Base-by-base conservation (phyloP, 208 protist genomes). In the Naegleria lovaniensis region DNA sequence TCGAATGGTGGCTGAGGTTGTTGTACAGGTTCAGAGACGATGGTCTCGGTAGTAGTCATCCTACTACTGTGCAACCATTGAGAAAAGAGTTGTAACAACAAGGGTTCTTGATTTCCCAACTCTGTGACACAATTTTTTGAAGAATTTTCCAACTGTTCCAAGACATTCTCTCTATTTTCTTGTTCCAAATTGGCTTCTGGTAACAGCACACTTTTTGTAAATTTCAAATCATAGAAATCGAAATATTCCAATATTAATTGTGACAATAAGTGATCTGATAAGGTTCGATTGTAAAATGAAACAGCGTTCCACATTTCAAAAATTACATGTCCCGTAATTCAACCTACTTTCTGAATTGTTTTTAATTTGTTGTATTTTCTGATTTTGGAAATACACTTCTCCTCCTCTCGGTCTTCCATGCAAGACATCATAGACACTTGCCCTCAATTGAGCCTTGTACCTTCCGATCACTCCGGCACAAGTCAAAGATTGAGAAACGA, bases 361-460 rank as follows among this genome's bases (percentile, higher is more conserved):
- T 79, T 79, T 79, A 0, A 79, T 36, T 36, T 19, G 6, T n/a
- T 79, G 6, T 13, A 33, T 36, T 79, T 79, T 79, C 6, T 29
- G 29, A 36, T 79, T 79, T 79, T 79, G 29, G n/a, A 36, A 79
- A 79, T 79, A 79, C 13, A 79, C 67, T 13, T 79, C 67, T 36
- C 29, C 29, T 36, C 29, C 29, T 29, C 67, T 29, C 6, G 67
- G 67, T 36, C 16, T 79, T 79, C 67, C 67, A 33, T 79, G 67
- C 16, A 79, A 36, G n/a, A 79, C 67, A 79, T 79, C 67, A 79
- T 79, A 79, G 9, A 79, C 67, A 33, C 67, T 79, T 79, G 67
- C 67, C 25, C 67, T 79, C 67, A 79, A 36, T n/a, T 79, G 67
- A 29, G 67, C 67, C 29, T 79, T 79, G n/a, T 79, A 79, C 25